Evolutionary conservation across 148 eudicot genomes (phyloP), one percentile per base, ranked within the genome.

Genomic region (Cornus florida): DNA sequence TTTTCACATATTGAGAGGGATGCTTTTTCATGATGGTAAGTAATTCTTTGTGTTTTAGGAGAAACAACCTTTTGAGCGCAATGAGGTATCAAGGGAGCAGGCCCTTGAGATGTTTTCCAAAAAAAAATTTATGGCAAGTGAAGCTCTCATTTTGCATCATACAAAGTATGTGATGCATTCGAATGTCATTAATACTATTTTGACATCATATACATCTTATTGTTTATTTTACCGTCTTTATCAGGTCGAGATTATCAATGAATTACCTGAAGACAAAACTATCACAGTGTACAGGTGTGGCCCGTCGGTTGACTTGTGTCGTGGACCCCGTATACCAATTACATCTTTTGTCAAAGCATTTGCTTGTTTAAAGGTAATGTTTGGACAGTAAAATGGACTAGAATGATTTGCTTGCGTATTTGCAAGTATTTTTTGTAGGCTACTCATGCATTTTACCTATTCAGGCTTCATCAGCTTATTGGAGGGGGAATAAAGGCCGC

Each of bases 271-370:
- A 82, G 99, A 94, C 78, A 94, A 97, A 84, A 97, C 98, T 35
- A 97, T 97, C 79, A 97, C 99, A 35, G 99, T 97, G 71, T 97
- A 97, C 79, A 89, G 99, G 84, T 97, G 99, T 90, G 99, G 99
- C 14, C 98, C 97, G 43, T 84, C 94, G 84, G 99, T 97, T 74
- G 99, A 97, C 87, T 88, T 97, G 75, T 97, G 99, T 72, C 97
- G 98, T 81, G 99, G 99, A 46, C 99, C 99, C 3, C 99, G 94
- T 85, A 97, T 94, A 73, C 99, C 99, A 59, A 94, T 88, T 80
- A 97, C 98, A 72, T 90, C 99, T 76, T 92, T 92, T 79, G 99
- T 85, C 7, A 97, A 94, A 90, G 98, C 99, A 75, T 73, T 97
- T 66, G 77, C 88, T 86, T 97, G 99, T 86, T 84, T 92, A 74